Base-by-base conservation (phyloP, 345 rosid species). In the Salix purpurea region DNA sequence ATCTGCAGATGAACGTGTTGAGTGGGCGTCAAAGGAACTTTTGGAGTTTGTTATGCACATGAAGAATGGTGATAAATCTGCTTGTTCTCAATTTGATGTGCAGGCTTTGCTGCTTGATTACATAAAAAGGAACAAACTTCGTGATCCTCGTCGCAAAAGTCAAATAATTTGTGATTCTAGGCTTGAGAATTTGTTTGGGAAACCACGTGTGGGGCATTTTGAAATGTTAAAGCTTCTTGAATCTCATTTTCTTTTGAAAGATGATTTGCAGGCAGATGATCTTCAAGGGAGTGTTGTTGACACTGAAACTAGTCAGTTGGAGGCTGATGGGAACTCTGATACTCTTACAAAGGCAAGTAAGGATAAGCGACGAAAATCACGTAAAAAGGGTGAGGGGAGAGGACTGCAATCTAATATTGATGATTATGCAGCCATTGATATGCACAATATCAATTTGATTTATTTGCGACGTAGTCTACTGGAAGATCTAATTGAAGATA, bases 141-240 rank as follows among this genome's bases (percentile, higher is more conserved):
- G 99, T 74, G 99, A 96, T 90, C 97, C 97, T 70, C 94, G 93
- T 67, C 91, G 92, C 70, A 94, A 92, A 86, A 92, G 97, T 82
- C 97, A 96, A 77, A 94, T 94, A 77, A 83, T 96, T 77, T 96
- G 99, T 79, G 99, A 96, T 86, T 79, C 87, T 32, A 87, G 98
- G 87, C 95, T 96, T 83, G 85, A 91, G 82, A 90, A 81, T 81
- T 85, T 94, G 85, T 96, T 96, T 84, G 97, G 97, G 54, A 94
- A 94, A 87, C 90, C 94, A 15, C 91, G 97, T 72, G 98, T 96
- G 72, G 98, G 99, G 72, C 98, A 96, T 81, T 91, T 96, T 87
- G 99, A 96, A 88, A 94, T 96, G 98, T 84, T 96, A 78, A 94
- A 94, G 85, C 94, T 96, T 84, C 95, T 96, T 65, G 99, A 96